Evolutionary conservation across 2,329 filamentous ascomycete species (phyloP).

Genomic region (Furcasterigmium sp.): DNA sequence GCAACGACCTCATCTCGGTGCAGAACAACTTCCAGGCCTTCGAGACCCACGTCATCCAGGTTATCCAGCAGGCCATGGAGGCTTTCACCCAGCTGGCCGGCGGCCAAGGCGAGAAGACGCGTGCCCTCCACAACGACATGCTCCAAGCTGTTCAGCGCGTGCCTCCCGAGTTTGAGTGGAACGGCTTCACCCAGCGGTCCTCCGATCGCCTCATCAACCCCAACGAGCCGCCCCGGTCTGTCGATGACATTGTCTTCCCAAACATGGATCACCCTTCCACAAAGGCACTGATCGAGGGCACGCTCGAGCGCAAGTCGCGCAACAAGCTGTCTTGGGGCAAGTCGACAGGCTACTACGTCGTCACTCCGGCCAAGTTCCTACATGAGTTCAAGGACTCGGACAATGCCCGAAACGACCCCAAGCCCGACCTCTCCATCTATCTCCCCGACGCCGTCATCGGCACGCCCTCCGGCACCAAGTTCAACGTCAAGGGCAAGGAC

Average conservation of each 20-base stretch:
- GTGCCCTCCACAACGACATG: conserved; percentile 79
- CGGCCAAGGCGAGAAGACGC: conserved; percentile 76
- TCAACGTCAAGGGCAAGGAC: conserved; percentile 94
- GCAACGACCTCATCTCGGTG: conserved; percentile 84
- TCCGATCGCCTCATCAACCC: conserved; percentile 72
- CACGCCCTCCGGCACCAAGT: conserved; percentile 68
- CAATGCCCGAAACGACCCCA: conserved; percentile 62
- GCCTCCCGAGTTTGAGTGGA: conserved; percentile 86
- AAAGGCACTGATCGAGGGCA: conserved; percentile 79
- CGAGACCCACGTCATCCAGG: conserved; percentile 78
- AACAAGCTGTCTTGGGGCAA: conserved; percentile 76
- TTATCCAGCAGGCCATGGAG: conserved; percentile 75
- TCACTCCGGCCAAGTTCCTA: conserved; percentile 81
- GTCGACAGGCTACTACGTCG: conserved; percentile 79
- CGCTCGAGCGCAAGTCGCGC: conserved; percentile 83
- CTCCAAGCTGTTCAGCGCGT: conserved; percentile 71
- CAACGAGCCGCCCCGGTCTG: conserved; percentile 63
- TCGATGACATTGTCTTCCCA: conserved; percentile 74
- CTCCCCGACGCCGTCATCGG: conserved; percentile 86
- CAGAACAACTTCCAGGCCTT: conserved; percentile 87
- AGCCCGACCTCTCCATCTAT: conserved; percentile 84
- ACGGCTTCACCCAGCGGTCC: conserved; percentile 71
- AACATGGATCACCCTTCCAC: conserved; percentile 83
- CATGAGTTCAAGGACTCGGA: conserved; percentile 97
- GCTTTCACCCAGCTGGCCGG: conserved; percentile 78